Conservation (phyloP, 805 yeast species). For the Metschnikowia koreensis region DNA sequence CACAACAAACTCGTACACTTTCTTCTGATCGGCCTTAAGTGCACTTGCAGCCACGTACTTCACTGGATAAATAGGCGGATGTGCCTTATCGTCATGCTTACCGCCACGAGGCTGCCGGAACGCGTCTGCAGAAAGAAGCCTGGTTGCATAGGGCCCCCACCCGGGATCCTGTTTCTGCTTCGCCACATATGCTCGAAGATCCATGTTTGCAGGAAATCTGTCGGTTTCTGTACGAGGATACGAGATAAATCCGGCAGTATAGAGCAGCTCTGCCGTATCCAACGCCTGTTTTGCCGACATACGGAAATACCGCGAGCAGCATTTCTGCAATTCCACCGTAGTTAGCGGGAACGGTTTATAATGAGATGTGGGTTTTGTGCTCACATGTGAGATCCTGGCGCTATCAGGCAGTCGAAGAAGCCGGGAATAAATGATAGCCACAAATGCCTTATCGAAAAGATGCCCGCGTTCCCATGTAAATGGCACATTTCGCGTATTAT, state of each 20-base stretch:
- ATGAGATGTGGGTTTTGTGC: slow-evolving; percentile 64
- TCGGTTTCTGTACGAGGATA: slow-evolving; percentile 99
- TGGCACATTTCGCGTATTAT: slow-evolving; percentile 33
- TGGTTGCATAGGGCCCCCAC: slow-evolving; percentile 74
- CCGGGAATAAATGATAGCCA: slow-evolving; percentile 58
- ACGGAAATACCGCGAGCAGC: slow-evolving; percentile 71
- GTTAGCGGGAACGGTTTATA: slow-evolving; percentile 89
- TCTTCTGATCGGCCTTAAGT: slow-evolving; percentile 48
- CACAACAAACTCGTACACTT: slow-evolving; percentile 82
- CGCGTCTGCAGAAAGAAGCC: slow-evolving; percentile 34
- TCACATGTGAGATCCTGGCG: slow-evolving; percentile 52
- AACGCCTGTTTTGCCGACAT: slow-evolving; percentile 79
- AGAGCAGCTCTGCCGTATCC: slow-evolving; percentile 76
- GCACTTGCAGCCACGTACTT: slow-evolving; percentile 36
- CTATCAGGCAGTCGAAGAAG: slow-evolving; percentile 51
- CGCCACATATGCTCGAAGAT: slow-evolving; percentile 57
- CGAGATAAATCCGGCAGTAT: slow-evolving; percentile 81
- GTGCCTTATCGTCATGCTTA: slow-evolving; percentile 87
- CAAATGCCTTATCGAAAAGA: slow-evolving; percentile 70
- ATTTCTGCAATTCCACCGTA: slow-evolving; percentile 89
- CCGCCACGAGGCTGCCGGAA: slow-evolving; percentile 77
- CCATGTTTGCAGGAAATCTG: slow-evolving; percentile 73
- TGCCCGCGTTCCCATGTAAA: slow-evolving; percentile 74
- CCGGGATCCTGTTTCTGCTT: slow-evolving; percentile 52
- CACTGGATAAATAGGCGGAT: slow-evolving; percentile 97